Base-by-base conservation (phyloP, 805 yeast species). In the Saturnispora gosingensis region DNA sequence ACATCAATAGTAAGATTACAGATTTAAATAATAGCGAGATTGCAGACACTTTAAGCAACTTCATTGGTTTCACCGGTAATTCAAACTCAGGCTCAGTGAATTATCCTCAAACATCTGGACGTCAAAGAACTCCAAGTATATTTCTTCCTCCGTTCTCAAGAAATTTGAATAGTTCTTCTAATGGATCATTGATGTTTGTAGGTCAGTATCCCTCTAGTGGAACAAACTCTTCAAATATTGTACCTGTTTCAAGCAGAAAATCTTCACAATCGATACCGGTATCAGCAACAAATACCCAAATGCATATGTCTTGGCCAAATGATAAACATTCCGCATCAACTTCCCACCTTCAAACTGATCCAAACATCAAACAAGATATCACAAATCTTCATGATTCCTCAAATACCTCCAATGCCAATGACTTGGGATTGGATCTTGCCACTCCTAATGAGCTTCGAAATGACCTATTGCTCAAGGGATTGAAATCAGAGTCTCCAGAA, bases 71-170 rank as follows among this genome's bases (percentile, higher is more conserved):
- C 25, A 28, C 16, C 8, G 27, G 20, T 5, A 28, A 28, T 8
- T 43, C 45, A 43, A 43, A 20, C 15, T 43, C 45, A 27, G 28
- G 35, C 8, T 27, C 45, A n/a, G 30, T 22, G 30, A 24, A 15
- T 13, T 24, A 22, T 22, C 44, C 44, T 13, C 27, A 22, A 34
- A 20, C 32, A 3, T 44, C 28, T 18, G 45, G 15, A 35, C 35
- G 52, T 27, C 52, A 49, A 44, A 25, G 52, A 35, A 49, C 52
- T 24, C 52, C 52, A 22, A 49, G 52, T 44, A 49, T 49, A 18
- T 49, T 49, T 27, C 39, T 36, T 6, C 52, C 47, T n/a, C 18
- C 40, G 5, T 22, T 27, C 24, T 18, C 36, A 27, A 20, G 35
- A 27, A 28, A 24, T n/a, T n/a, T 28, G 10, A 25, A 25, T 22